Conservation (phyloP, 768 basidiomycete genomes). For the Suillus subluteus region DNA sequence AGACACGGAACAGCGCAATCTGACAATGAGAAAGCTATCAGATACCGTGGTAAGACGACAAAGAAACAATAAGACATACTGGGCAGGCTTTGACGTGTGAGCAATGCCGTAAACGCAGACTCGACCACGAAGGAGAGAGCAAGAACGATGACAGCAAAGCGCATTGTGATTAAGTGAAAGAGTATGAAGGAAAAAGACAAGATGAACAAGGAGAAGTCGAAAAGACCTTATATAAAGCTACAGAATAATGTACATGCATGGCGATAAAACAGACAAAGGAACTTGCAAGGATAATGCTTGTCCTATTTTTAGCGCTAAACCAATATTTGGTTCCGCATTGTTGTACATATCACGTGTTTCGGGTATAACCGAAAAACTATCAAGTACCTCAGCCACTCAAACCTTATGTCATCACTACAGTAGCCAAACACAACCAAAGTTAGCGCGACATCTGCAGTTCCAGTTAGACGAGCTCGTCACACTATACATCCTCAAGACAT, state of each 20-base stretch:
- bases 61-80: slow-evolving; percentile 21
- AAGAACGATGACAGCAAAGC: slow-evolving; percentile 19
- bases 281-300: no score
- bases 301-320: not conserved
- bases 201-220: not conserved
- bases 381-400: slow-evolving; percentile 52
- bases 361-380: slow-evolving; percentile 43
- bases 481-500: slow-evolving; percentile 65
- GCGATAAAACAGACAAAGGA: slow-evolving; percentile 6
- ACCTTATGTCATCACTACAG: slow-evolving; percentile 53
- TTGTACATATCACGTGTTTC: slow-evolving; percentile 11
- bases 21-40: slow-evolving; percentile 25
- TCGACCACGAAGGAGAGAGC: slow-evolving; percentile 19
- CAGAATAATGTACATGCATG: not conserved
- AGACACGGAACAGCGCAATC: slow-evolving; percentile 60
- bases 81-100: slow-evolving; percentile 25
- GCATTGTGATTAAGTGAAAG: slow-evolving; percentile 18
- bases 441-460: slow-evolving; percentile 33
- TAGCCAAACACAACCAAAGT: slow-evolving; percentile 44
- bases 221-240: not conserved
- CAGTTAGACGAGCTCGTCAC: slow-evolving; percentile 34
- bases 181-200: slow-evolving; percentile 5
- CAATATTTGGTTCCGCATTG: not conserved
- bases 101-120: slow-evolving; percentile 23
- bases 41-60: slow-evolving; percentile 5